Percentiles rank a stretch among this genome's conserved stretches.
These are phyloP conservation scores for Phytopythium aichiense DNA, from an alignment of 352 stramenopile genomes.

Conservation along the genomic window DNA sequence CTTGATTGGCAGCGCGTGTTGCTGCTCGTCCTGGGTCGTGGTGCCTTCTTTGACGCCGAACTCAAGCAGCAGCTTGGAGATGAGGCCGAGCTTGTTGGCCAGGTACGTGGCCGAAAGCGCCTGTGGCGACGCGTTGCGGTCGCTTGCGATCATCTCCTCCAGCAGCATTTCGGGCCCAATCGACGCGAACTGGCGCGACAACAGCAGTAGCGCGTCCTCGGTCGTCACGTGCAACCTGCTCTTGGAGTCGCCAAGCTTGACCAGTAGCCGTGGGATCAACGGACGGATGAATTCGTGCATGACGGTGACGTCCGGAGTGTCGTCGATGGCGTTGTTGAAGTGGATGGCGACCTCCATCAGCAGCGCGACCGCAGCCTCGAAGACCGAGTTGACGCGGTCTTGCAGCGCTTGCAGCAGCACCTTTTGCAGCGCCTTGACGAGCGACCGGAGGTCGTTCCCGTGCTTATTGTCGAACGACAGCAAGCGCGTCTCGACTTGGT, in stretches of 20 bases:
- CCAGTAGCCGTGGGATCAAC: conserved; percentile 62
- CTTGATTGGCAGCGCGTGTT: conserved; percentile 43
- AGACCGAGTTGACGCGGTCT: conserved; percentile 75
- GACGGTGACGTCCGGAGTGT: conserved; percentile 17
- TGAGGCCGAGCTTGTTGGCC: conserved; percentile 63
- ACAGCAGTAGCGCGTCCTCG: conserved; percentile 67
- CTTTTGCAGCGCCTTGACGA: conserved; percentile 45
- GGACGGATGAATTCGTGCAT: conserved; percentile 60
- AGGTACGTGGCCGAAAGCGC: conserved; percentile 56
- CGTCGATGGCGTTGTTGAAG: conserved; percentile 27
- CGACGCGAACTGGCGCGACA: conserved; percentile 53
- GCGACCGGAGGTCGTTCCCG: neutral
- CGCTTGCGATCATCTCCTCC: conserved; percentile 64
- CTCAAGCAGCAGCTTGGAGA: conserved; percentile 76
- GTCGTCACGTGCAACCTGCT: conserved; percentile 59
- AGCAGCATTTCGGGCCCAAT: conserved; percentile 70
- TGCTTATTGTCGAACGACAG: conserved; percentile 34
- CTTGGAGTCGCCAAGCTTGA: conserved; percentile 77
- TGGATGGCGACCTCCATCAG: conserved; percentile 74
- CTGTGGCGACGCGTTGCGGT: conserved; percentile 49
- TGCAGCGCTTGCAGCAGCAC: conserved; percentile 57
- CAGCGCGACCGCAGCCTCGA: conserved; percentile 63
- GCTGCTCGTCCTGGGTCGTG: neutral
- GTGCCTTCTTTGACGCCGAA: conserved; percentile 61
- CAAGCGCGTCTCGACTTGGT: conserved; percentile 49